These are phyloP conservation scores for Musa itinerans DNA, from an alignment of 176 grass and related monocot genomes.

Conservation along the genomic window DNA sequence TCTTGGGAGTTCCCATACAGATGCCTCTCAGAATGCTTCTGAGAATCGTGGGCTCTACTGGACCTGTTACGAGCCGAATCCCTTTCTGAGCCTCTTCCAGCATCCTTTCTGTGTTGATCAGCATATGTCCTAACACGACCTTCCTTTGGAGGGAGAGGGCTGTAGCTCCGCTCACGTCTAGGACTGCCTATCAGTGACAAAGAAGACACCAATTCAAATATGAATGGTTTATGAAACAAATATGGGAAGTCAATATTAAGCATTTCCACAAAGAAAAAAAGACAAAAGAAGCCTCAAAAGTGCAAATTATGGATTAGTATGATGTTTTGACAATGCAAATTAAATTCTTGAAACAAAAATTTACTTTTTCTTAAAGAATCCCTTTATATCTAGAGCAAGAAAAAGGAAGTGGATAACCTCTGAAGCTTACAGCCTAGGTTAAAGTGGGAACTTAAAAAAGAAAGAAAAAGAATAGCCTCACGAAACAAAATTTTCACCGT, in stretches of 20 bases:
- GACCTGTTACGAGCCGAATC: constrained; percentile 16
- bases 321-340: neutral
- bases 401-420: no score
- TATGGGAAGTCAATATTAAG: neutral
- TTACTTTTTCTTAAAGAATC: neutral
- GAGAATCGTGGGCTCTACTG: constrained; percentile 42
- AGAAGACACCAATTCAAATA: neutral
- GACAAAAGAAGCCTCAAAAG: neutral
- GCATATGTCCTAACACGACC: constrained; percentile 26
- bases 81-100: constrained; percentile 30
- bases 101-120: constrained; percentile 31
- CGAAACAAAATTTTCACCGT: no score
- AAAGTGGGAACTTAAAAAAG: no score
- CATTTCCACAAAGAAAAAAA: neutral
- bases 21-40: constrained; percentile 43
- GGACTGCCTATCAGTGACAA: constrained; percentile 26
- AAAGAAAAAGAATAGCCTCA: no score
- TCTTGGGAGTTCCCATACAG: constrained; percentile 40
- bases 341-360: neutral
- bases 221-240: neutral
- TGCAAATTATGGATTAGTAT: neutral
- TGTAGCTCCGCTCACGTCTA: constrained; percentile 39
- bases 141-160: constrained; percentile 43
- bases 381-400: no score
- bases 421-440: no score